These are phyloP conservation scores for Trichaptum fuscoviolaceum DNA, from an alignment of 768 basidiomycete species.

Conservation along the genomic window DNA sequence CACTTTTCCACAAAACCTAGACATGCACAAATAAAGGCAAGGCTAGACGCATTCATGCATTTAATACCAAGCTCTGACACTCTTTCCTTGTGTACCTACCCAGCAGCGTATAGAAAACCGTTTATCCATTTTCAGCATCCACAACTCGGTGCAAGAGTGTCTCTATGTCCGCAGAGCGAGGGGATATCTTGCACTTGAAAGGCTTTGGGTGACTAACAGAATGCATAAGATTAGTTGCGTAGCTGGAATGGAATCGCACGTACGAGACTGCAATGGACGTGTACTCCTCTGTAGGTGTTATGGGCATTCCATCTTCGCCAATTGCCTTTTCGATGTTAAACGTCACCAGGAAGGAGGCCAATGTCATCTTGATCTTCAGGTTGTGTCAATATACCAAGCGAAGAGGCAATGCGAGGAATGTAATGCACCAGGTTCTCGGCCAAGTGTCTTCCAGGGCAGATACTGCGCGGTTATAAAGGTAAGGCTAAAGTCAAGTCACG, in stretches of 20 bases:
- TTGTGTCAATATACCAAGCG: neutral
- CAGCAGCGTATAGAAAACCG: too few relatives aligned
- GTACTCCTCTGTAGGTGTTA: slow-evolving; percentile 34
- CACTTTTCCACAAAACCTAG: too few relatives aligned
- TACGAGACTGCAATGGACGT: slow-evolving; percentile 43
- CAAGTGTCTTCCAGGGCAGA: slow-evolving; percentile 50
- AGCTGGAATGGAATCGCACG: slow-evolving; percentile 13
- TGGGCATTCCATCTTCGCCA: slow-evolving; percentile 38
- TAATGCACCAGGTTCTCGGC: slow-evolving; percentile 29
- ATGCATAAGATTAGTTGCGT: neutral
- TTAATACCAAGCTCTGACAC: too few relatives aligned
- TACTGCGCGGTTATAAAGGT: slow-evolving; percentile 5
- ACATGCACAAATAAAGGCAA: too few relatives aligned
- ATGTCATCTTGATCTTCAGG: slow-evolving; percentile 39
- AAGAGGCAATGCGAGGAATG: neutral
- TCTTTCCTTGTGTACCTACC: too few relatives aligned
- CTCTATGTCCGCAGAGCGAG: slow-evolving; percentile 24
- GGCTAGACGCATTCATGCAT: too few relatives aligned
- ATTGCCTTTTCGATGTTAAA: slow-evolving; percentile 38
- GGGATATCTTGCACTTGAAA: slow-evolving; percentile 41
- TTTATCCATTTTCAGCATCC: slow-evolving; percentile 49
- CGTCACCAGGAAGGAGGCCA: slow-evolving; percentile 38
- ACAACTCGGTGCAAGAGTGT: slow-evolving; percentile 22
- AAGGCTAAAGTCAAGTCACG: slow-evolving; percentile 5
- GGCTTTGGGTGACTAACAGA: slow-evolving; percentile 44